These are phyloP conservation scores for Daldinia concentrica DNA, from an alignment of 495 filamentous ascomycete species.

Conservation along the genomic window DNA sequence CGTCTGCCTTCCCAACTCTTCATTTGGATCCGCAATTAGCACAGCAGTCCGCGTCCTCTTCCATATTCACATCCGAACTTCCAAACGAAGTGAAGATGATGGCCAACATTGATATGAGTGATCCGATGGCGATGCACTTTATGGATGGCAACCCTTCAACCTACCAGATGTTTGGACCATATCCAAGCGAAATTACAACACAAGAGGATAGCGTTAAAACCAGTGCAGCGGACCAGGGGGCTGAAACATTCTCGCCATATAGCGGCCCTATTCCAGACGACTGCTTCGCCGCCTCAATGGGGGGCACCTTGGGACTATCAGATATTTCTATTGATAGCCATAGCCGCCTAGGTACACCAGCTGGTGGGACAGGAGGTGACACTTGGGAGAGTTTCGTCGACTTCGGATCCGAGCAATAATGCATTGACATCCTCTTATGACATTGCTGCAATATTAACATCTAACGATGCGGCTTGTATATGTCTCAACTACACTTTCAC, in stretches of 20 bases:
- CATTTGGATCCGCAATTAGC: conserved; percentile 37
- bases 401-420: conserved; percentile 41
- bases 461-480: conserved; percentile 3
- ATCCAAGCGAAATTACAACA: conserved; percentile 4
- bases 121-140: conserved; percentile 42
- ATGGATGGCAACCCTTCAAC: conserved; percentile 22
- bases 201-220: background rate
- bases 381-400: conserved; percentile 46
- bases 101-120: conserved; percentile 40
- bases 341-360: conserved; percentile 33
- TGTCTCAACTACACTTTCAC: conserved; percentile 6
- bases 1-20: conserved; percentile 26
- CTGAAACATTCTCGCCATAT: background rate
- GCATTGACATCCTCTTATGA: background rate
- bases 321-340: conserved; percentile 20
- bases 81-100: conserved; percentile 45
- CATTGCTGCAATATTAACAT: background rate
- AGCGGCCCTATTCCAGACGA: conserved; percentile 11
- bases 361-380: conserved; percentile 15
- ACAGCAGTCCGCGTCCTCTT: conserved; percentile 29
- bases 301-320: conserved; percentile 5
- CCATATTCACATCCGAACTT: conserved; percentile 46
- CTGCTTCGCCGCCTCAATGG: conserved; percentile 20
- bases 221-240: background rate
- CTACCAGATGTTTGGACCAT: conserved; percentile 26